Base-by-base conservation (phyloP, 371 early-diverging fungal genomes). In the Thermomucor indicae-seudaticae region DNA sequence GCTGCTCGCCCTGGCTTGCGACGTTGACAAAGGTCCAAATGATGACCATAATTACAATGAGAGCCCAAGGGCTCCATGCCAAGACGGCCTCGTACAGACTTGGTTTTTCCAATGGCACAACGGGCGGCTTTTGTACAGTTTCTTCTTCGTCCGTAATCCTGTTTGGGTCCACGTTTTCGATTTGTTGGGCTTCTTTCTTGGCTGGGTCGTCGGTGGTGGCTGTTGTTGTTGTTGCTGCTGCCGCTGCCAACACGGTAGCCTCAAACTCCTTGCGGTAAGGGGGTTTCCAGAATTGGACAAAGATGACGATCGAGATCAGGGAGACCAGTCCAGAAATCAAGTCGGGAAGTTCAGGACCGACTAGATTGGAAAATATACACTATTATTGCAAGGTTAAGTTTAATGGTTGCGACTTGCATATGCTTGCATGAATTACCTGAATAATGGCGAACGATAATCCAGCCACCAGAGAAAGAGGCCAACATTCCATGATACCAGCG, bases 251-350 rank as follows among this genome's bases (percentile, higher is more conserved):
- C 32, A 20, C 20, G 22, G 6, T 40, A 6, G 72, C 72, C 28
- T 45, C 48, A 40, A 41, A 76, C 47, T 76, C 73, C n/a, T 64
- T 57, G 27, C 67, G 53, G 44, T 70, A 72, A 27, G 52, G 55
- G 0, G 72, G 77, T 17, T 70, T 76, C 77, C 77, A 76, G 35
- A 62, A 76, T 27, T 70, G 77, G 7, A 72, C 72, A 61, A 76
- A 68, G 1, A 50, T 42, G 25, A 76, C 49, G 11, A 64, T 48
- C 10, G 63, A 28, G 14, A 72, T 31, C 20, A 76, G 46, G 16
- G 72, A 72, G 2, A 61, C 62, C 11, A 76, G 51, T 43, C 72
- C 77, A 31, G 72, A 72, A 52, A 72, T 66, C 27, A 76, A 43
- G 51, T 76, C 77, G 12, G 77, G 77, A 12, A 76, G 55, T 46